Evolutionary conservation across 2,329 filamentous ascomycete genomes (phyloP), one percentile per base, ranked within the genome.

Genomic region (Phyllosticta ampelicida): DNA sequence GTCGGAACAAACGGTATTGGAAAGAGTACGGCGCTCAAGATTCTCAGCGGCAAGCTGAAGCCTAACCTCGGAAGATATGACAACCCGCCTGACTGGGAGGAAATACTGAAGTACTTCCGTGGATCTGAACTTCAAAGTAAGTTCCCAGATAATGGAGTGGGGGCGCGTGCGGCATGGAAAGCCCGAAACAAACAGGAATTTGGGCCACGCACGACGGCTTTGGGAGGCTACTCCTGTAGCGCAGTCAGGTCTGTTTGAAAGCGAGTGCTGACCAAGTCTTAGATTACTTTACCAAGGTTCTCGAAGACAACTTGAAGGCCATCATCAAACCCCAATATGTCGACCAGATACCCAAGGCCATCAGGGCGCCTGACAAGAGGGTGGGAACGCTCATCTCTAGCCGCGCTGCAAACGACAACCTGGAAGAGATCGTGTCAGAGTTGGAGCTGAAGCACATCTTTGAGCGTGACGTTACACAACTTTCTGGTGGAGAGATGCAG

Each of bases 1-100:
- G 95, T 99, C 51, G 95, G 94, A 74, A 97, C 94, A 67, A 99
- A 99, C 84, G 94, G 95, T 90, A 99, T 97, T 68, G 94, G 94
- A 76, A 99, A 99, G 84, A 96, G 90, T 78, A 99, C 94, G n/a
- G 95, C 94, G 9, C 79, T 99, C 74, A 99, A 99, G 81, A 96
- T 99, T 73, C 85, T 99, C 68, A 95, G 90, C 69, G 94, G 94
- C 71, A 99, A 97, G 78, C 81, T 99, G 69, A 99, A 99, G 84
- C 94, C 94, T 61, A 99, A 99, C 74, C 75, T 99, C 75, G 94
- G 95, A 64, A 83, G 87, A 71, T 96, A 88, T 72, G 91, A 97
- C 65, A 95, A 97, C 75, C 92, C 94, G 9, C 95, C 94, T 13
- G 94, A 99, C 74, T 99, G 95, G 94, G 91, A 97, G 77, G 94